phyloP scores from a whole-genome alignment of 805 yeast species.

The Yamadazyma nakazawae region DNA sequence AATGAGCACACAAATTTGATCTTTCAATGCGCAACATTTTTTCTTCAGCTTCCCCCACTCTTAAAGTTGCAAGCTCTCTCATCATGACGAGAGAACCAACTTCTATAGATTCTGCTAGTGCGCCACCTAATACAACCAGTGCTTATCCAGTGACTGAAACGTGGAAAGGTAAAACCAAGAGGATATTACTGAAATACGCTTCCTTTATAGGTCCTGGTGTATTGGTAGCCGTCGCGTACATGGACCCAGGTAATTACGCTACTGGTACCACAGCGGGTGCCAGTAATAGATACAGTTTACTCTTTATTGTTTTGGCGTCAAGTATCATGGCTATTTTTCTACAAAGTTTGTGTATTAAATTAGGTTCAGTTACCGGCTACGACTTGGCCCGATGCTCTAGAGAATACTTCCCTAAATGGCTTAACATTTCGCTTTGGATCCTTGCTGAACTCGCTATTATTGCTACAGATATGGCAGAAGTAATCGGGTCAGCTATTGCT shows the following conservation, averaged over 20 bases:
- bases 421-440: slow-evolving; percentile 37
- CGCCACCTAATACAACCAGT: not conserved
- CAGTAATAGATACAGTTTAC: slow-evolving; percentile 37
- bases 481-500: slow-evolving; percentile 51
- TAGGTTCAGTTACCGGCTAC: slow-evolving; percentile 49
- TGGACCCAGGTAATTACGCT: slow-evolving; percentile 54
- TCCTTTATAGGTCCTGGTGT: slow-evolving; percentile 46
- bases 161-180: not conserved
- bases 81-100: not conserved
- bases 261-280: slow-evolving; percentile 50
- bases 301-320: slow-evolving; percentile 42
- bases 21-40: not conserved
- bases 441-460: slow-evolving; percentile 48
- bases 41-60: not conserved
- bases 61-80: not conserved
- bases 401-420: slow-evolving; percentile 36
- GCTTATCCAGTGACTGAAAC: not conserved
- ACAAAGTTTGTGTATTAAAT: slow-evolving; percentile 42
- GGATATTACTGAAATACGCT: slow-evolving; percentile 28
- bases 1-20: not conserved
- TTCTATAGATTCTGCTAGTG: not conserved
- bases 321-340: slow-evolving; percentile 46
- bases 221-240: slow-evolving; percentile 47
- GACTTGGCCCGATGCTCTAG: slow-evolving; percentile 46
- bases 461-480: slow-evolving; percentile 54